A percentile compares a stretch with the other conserved stretches of the same genome.
Evolutionary conservation across 2,329 filamentous ascomycete species (phyloP).

Genomic region (Penicillium brevicompactum): DNA sequence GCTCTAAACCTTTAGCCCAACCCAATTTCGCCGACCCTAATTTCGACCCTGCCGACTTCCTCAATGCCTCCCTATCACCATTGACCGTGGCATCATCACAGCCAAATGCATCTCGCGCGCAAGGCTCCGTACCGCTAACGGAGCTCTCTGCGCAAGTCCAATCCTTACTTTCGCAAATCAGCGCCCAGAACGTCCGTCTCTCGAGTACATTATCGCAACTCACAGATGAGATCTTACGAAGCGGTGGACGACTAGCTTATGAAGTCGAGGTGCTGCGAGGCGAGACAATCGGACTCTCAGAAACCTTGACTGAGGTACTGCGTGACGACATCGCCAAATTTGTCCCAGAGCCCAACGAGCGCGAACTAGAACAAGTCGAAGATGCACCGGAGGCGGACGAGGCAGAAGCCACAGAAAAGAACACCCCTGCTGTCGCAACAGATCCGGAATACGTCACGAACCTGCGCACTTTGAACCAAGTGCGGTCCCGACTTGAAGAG

Average conservation of each 20-base stretch:
- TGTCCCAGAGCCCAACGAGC: slow-evolving; percentile 51
- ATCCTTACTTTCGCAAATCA: slow-evolving; percentile 81
- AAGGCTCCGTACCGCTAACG: slow-evolving; percentile 63
- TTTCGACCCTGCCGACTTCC: slow-evolving; percentile 83
- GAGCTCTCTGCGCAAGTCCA: slow-evolving; percentile 81
- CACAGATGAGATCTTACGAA: slow-evolving; percentile 91
- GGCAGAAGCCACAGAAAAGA: slow-evolving; percentile 1
- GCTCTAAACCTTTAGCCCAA: slow-evolving; percentile 36
- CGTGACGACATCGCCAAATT: slow-evolving; percentile 73
- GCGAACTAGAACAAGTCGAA: slow-evolving; percentile 7
- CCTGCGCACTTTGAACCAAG: slow-evolving; percentile 78
- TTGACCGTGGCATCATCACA: slow-evolving; percentile 56
- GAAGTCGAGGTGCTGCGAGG: slow-evolving; percentile 92
- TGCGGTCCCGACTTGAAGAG: slow-evolving; percentile 80
- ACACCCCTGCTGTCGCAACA: slow-evolving; percentile 3
- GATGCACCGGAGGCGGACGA: slow-evolving; percentile 11
- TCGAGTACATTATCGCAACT: slow-evolving; percentile 81
- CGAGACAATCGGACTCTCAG: slow-evolving; percentile 78
- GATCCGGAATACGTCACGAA: slow-evolving; percentile 73
- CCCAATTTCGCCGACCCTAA: slow-evolving; percentile 71
- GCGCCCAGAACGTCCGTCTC: slow-evolving; percentile 81
- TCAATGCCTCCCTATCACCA: slow-evolving; percentile 76
- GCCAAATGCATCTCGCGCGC: slow-evolving; percentile 41
- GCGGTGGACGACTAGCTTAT: slow-evolving; percentile 84
- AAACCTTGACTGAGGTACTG: slow-evolving; percentile 73